Evolutionary conservation across 1,139 yeast species (phyloP).

Genomic region (Kazachstania sp.): DNA sequence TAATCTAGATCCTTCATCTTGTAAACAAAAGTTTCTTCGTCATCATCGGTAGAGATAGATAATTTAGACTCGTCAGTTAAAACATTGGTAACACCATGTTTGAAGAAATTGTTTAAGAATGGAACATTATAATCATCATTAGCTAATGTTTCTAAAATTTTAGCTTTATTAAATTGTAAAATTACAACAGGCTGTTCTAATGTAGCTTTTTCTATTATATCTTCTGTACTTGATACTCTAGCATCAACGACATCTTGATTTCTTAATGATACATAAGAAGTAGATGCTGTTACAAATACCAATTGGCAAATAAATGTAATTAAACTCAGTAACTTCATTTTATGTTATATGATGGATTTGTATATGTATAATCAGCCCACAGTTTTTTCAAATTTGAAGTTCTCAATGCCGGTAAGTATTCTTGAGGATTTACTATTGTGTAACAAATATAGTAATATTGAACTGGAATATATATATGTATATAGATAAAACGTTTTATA

Average conservation of each 20-base stretch:
- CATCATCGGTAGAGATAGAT: constrained; percentile 1
- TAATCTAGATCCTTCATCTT: constrained; percentile 14
- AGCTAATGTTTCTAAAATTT: constrained; percentile 12
- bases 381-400: too few relatives aligned
- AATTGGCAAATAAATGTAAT: constrained; percentile 5
- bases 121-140: constrained; percentile 9
- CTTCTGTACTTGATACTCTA: constrained; percentile 5
- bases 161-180: constrained; percentile 19
- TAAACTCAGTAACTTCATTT: constrained; percentile 1
- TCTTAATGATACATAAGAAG: constrained; percentile 13
- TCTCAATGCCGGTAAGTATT: too few relatives aligned
- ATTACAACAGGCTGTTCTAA: constrained; percentile 19
- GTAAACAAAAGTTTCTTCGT: constrained; percentile 5
- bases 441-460: too few relatives aligned
- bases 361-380: neutral
- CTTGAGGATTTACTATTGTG: too few relatives aligned
- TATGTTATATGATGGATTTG: neutral
- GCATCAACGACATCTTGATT: constrained; percentile 6
- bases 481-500: too few relatives aligned
- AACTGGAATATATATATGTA: too few relatives aligned
- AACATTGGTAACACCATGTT: constrained; percentile 10
- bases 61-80: constrained; percentile 10
- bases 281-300: constrained; percentile 9
- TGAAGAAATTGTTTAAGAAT: constrained; percentile 16
- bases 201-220: constrained; percentile 11